Percentiles rank a stretch among this genome's conserved stretches.
phyloP scores from a whole-genome alignment of 1,139 yeast genomes.

The Trichomonascaceae sp. region DNA sequence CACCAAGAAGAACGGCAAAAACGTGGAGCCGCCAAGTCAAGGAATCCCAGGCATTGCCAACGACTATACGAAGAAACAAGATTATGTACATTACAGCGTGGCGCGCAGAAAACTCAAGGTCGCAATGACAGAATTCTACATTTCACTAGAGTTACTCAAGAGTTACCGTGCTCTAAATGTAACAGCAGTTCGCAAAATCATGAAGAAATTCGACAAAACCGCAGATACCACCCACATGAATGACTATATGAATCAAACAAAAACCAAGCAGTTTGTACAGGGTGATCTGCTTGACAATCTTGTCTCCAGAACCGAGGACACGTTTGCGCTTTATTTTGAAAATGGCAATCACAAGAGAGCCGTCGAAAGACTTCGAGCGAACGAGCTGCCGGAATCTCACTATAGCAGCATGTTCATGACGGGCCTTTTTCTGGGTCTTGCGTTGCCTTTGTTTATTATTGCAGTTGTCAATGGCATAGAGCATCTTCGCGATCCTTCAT shows the following conservation, averaged over 20 bases:
- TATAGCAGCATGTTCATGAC: conserved; percentile 29
- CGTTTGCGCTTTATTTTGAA: conserved; percentile 63
- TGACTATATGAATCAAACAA: conserved; percentile 55
- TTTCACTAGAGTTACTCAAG: conserved; percentile 69
- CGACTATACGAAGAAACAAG: conserved; percentile 10
- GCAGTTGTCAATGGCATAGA: conserved; percentile 48
- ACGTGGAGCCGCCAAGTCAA: neutral
- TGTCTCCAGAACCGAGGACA: conserved; percentile 56
- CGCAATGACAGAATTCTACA: conserved; percentile 74
- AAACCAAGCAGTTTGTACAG: conserved; percentile 47
- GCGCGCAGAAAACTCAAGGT: conserved; percentile 72
- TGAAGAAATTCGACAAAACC: conserved; percentile 84
- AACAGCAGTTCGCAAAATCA: conserved; percentile 82
- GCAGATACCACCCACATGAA: conserved; percentile 45
- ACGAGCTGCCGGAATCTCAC: conserved; percentile 34
- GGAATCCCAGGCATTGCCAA: conserved; percentile 6
- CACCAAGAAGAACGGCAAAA: conserved; percentile 9
- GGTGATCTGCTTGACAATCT: conserved; percentile 64
- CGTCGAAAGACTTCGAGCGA: conserved; percentile 61
- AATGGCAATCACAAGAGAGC: conserved; percentile 69
- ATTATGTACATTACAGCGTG: conserved; percentile 44
- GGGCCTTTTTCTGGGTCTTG: conserved; percentile 66
- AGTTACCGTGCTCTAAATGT: conserved; percentile 73
- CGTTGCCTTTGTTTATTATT: conserved; percentile 55
- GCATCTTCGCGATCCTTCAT: conserved; percentile 21